These are phyloP conservation scores for Silene noctiflora DNA, from an alignment of 179 eudicot species.

Conservation along the genomic window DNA sequence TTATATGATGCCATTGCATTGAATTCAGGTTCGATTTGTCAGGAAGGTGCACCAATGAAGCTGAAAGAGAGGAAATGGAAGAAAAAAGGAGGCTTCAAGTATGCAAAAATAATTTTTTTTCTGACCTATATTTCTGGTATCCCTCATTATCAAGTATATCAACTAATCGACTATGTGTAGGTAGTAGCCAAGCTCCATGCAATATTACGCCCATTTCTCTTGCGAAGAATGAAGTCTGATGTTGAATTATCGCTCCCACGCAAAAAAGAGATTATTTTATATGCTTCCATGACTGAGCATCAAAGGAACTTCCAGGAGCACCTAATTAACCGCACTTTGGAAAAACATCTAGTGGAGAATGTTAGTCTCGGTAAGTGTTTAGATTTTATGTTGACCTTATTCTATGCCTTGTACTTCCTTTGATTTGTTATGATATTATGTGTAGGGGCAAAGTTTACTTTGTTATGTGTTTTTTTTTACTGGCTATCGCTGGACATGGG, in stretches of 20 bases:
- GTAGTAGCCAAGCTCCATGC: constrained; percentile 92
- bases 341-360: constrained; percentile 52
- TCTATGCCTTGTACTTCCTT: not conserved
- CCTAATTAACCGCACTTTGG: constrained; percentile 64
- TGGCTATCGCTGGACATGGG: not conserved
- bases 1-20: constrained; percentile 3
- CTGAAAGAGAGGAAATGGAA: constrained; percentile 61
- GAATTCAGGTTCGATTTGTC: constrained; percentile 82
- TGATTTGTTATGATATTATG: not conserved
- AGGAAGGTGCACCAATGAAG: constrained; percentile 67
- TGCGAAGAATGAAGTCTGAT: constrained; percentile 89
- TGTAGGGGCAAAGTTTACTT: too few species aligned
- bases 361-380: constrained; percentile 39
- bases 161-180: constrained; percentile 31
- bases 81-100: constrained; percentile 88
- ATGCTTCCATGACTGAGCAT: constrained; percentile 87
- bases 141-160: not conserved
- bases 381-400: not conserved
- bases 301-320: constrained; percentile 85
- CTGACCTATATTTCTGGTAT: not conserved
- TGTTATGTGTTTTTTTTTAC: not conserved
- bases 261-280: constrained; percentile 90
- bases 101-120: constrained; percentile 6
- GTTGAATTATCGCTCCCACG: constrained; percentile 85
- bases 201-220: constrained; percentile 92